Conservation (phyloP, 23 red algal genomes). For the Chondrus crispus region DNA sequence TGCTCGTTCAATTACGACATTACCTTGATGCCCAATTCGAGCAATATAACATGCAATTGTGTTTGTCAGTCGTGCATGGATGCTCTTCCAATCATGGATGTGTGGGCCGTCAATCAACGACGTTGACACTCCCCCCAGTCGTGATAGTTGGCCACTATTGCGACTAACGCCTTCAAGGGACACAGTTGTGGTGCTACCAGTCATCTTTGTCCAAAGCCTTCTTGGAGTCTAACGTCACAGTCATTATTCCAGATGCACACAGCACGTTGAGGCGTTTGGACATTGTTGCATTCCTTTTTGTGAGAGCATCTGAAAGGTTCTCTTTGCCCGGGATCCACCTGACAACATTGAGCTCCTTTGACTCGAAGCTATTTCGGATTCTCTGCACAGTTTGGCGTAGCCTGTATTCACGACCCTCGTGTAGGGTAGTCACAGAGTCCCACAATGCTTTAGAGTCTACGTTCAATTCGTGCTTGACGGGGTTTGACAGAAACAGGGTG, state of each 20-base stretch:
- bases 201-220: too few species aligned
- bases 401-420: background rate
- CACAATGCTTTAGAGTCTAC: constrained; percentile 8
- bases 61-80: too few species aligned
- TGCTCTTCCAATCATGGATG: too few species aligned
- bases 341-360: background rate
- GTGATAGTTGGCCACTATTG: too few species aligned
- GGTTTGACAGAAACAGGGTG: background rate
- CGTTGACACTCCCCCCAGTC: too few species aligned
- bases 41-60: too few species aligned
- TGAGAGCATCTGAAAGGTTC: background rate
- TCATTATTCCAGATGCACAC: background rate
- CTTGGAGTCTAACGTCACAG: too few species aligned
- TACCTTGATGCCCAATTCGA: too few species aligned
- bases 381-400: background rate
- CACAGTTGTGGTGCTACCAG: too few species aligned
- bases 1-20: too few species aligned
- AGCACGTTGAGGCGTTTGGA: background rate
- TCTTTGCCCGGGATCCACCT: constrained; percentile 1
- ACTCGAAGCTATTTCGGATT: constrained; percentile 4
- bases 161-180: too few species aligned
- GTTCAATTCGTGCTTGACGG: background rate
- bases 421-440: background rate
- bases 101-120: too few species aligned
- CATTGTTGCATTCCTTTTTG: background rate